Conservation (phyloP, 2,329 filamentous ascomycete species). For the Cyclaneusma minus region DNA sequence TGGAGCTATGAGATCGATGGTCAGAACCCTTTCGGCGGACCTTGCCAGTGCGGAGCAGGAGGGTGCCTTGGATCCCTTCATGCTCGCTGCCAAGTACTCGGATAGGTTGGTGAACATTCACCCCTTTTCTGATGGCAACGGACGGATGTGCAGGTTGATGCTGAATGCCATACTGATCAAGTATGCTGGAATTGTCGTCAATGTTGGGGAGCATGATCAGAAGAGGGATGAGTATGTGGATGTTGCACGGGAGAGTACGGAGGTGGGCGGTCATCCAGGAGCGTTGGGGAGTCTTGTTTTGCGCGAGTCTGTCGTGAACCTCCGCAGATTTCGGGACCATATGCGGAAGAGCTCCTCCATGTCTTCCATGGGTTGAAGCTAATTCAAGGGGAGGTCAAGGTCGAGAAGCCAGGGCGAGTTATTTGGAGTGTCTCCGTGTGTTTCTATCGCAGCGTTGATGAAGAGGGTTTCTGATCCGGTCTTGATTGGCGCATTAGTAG, state of each 20-base stretch:
- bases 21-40: conserved; percentile 11
- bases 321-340: too few species aligned
- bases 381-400: too few species aligned
- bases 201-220: conserved; percentile 6
- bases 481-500: too few species aligned
- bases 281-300: too few species aligned
- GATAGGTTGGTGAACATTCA: conserved; percentile 22
- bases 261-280: too few species aligned
- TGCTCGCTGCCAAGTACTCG: conserved; percentile 15
- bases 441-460: too few species aligned
- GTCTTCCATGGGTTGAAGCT: too few species aligned
- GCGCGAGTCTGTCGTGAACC: too few species aligned
- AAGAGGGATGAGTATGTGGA: conserved; percentile 9
- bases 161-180: conserved; percentile 21
- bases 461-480: too few species aligned
- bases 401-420: too few species aligned
- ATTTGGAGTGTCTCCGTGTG: too few species aligned
- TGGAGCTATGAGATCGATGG: conserved; percentile 12
- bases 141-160: conserved; percentile 21
- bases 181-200: conserved; percentile 11
- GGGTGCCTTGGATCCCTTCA: conserved; percentile 10
- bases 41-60: conserved; percentile 5
- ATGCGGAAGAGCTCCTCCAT: too few species aligned
- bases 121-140: conserved; percentile 25
- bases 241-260: conserved; percentile 4